A percentile compares a stretch with the other conserved stretches of the same genome.
Evolutionary conservation across 306 rosid species (phyloP).

Genomic region (Cercis canadensis): DNA sequence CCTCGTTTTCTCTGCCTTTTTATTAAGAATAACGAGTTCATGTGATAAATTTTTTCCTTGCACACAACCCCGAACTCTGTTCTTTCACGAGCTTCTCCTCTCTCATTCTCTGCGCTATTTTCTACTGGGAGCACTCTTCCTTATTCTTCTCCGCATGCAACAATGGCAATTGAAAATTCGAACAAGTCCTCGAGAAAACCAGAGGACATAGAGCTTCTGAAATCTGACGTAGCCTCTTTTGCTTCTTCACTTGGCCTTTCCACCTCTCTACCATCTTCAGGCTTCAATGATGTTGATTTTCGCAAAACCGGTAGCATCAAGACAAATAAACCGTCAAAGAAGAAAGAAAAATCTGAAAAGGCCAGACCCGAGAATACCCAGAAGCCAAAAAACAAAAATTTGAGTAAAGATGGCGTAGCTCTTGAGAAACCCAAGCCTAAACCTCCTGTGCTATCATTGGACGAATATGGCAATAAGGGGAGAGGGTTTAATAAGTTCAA

Average conservation of each 20-base stretch:
- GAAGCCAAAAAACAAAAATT: constrained; percentile 37
- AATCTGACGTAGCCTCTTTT: constrained; percentile 77
- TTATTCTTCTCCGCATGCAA: constrained; percentile 36
- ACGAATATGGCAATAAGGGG: constrained; percentile 40
- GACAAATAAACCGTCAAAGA: constrained; percentile 46
- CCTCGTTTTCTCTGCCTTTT: too few relatives aligned
- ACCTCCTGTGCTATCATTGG: constrained; percentile 59
- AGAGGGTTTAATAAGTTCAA: constrained; percentile 56
- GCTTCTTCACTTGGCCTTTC: constrained; percentile 86
- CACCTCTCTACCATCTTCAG: constrained; percentile 65
- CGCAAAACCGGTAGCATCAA: constrained; percentile 54
- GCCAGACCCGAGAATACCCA: constrained; percentile 30
- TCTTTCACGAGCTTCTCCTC: too few relatives aligned
- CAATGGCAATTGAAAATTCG: constrained; percentile 64
- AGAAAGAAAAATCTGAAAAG: constrained; percentile 36
- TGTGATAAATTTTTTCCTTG: too few relatives aligned
- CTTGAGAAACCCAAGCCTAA: constrained; percentile 63
- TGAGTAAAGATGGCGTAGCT: constrained; percentile 21
- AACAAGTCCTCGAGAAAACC: constrained; percentile 44
- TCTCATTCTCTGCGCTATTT: not conserved
- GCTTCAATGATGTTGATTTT: constrained; percentile 92
- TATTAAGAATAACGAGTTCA: too few relatives aligned
- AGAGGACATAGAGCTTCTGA: constrained; percentile 60
- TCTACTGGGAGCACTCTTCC: too few relatives aligned
- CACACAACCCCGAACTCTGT: too few relatives aligned